Evolutionary conservation across 495 filamentous ascomycete genomes (phyloP), one percentile per base, ranked within the genome.

Genomic region (Podospora pseudoanserina): DNA sequence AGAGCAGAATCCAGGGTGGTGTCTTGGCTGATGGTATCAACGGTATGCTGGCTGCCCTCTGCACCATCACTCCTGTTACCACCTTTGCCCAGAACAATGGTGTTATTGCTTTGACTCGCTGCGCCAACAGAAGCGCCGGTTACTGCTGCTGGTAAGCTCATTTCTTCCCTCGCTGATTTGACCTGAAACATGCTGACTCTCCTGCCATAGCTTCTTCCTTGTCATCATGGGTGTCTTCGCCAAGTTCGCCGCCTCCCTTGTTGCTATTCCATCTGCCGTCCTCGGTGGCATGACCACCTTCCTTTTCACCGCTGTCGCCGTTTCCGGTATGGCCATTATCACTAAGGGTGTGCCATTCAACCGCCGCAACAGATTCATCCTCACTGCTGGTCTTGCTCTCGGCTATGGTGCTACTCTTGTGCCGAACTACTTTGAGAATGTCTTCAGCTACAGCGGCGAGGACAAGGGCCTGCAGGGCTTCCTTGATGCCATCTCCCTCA

Each of bases 281-380:
- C 82, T 97, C 4, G 93, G 93, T 63, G 94, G 94, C 34, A 96
- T 97, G 92, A 97, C 94, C 0, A 94, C 92, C 2, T 97, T 97
- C 79, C 83, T 97, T 18, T 97, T 97, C 81, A 85, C 84, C 68
- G 85, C 91, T 9, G 94, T 97, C 28, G 90, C 91, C 19, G 87
- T 96, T 18, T 95, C 91, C 2, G 94, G 94, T 71, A 86, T 97
- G 67, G 86, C 92, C 59, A 96, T 97, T 71, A 92, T 95, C 73
- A 81, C 87, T 27, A 89, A 88, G 9, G 79, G 79, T 60, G 84
- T 91, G 4, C 86, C 89, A 3, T 96, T 96, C 78, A 96, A 87
- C 30, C 87, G 93, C 5, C 89, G 93, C 64, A 97, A 92, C 73
- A 86, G 93, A 3, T 97, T 97, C 78, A 90, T 97, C 74, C 83